Base-by-base conservation (phyloP, 1,284 basidiomycete species). In the Ganoderma resinaceum region DNA sequence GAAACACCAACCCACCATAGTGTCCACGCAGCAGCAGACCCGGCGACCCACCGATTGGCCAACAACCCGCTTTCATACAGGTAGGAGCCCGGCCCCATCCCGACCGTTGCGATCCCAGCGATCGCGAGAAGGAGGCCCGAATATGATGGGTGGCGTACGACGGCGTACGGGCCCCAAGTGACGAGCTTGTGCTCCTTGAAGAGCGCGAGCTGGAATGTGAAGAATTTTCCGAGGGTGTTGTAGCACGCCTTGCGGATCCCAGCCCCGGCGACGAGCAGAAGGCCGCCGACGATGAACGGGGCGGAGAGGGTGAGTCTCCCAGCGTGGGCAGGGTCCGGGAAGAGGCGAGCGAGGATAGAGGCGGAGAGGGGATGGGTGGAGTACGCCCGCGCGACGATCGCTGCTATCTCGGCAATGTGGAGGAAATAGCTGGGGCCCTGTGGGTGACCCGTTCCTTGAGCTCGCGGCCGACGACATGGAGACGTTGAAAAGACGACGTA, bases 161-260 rank as follows among this genome's bases (percentile, higher is more conserved):
- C 29, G 16, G 33, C 55, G 33, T 55, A 55, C 31, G 52, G 52
- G 14, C 52, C 52, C 52, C 52, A 55, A 11, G 52, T 55, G 29
- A 55, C 52, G 52, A 55, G 52, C 29, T 55, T 55, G 29, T 55
- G 52, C 52, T 33, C 52, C 52, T 55, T 55, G 52, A 55, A 55
- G 52, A 55, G 52, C 29, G 52, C 52, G 52, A 55, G 52, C 29
- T 55, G 52, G 52, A 31, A 58, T 3, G 55, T 58, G 55, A 35
- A 58, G 33, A 35, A 37, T 35, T 58, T 40, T 37, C 58, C 40
- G 40, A 62, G 35, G 29, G 61, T 62, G 18, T 33, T 18, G 42
- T 46, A 49, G 29, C 42, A 46, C 18, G 14, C 14, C 31, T 43
- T 62, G 29, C 40, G 29, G 20, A 62, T 26, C 40, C 14, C 18